Base-by-base conservation (phyloP, 2,329 filamentous ascomycete species). In the Alternaria postmessia region DNA sequence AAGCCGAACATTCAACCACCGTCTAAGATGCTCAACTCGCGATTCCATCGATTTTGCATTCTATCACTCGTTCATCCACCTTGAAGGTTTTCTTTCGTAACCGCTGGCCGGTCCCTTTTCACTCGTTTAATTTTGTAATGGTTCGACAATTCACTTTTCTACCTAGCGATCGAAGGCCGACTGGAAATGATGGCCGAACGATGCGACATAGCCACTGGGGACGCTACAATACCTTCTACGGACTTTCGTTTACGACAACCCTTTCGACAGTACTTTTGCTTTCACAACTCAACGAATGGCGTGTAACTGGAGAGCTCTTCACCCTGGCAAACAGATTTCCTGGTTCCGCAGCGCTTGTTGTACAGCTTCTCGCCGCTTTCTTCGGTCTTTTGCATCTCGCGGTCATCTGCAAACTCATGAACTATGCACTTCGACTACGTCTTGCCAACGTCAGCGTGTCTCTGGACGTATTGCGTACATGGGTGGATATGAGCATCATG, bases 311-410 rank as follows among this genome's bases (percentile, higher is more conserved):
- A 9, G 41, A 62, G 28, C 41, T 67, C 30, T 72, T 71, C 28
- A 36, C 44, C 28, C 11, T 70, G 24, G 67, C 67, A 5, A 71
- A 64, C 43, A 59, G 47, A 18, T 72, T 66, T 34, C 70, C 70
- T 4, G 70, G 60, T 26, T 69, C 70, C 8, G 67, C 70, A 24
- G 70, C 70, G 16, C 65, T 73, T 7, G 46, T 61, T 5, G 70
- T 73, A 3, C 72, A 74, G 52, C 53, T 72, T 1, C 64, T 73
- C 12, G 70, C 70, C 14, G 69, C 69, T 11, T 65, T 72, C 49
- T 71, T 74, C 39, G 72, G 72, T 7, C 60, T 74, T 24, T 66
- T 74, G 12, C 71, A 72, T 55, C 63, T 73, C 8, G 69, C 69
- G 14, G 70, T 70, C 12, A 62, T 73, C 5, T 69, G 65, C 59